Conservation (phyloP, 1,284 basidiomycete species). For the Leccinum angustisporum region DNA sequence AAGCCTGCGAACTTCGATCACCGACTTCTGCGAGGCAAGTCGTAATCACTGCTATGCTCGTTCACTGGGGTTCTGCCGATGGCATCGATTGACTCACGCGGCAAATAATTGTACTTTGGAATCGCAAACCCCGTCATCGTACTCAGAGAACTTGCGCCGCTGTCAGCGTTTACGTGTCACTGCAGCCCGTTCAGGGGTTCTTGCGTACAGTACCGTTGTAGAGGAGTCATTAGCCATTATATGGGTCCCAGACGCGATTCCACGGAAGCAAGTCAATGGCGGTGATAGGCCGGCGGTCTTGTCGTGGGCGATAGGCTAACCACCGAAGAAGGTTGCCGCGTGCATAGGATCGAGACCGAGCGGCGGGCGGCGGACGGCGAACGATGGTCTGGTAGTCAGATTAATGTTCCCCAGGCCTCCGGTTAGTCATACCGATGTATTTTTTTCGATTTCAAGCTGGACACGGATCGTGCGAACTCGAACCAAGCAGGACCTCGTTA, state of each 20-base stretch:
- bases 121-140: constrained; percentile 23
- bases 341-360: constrained; percentile 22
- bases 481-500: constrained; percentile 6
- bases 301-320: constrained; percentile 16
- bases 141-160: constrained; percentile 24
- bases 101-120: constrained; percentile 17
- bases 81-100: constrained; percentile 33
- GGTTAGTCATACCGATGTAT: constrained; percentile 11
- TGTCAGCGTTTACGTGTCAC: constrained; percentile 35
- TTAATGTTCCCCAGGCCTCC: constrained; percentile 6
- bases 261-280: constrained; percentile 24
- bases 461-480: constrained; percentile 11
- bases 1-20: constrained; percentile 19
- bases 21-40: constrained; percentile 17
- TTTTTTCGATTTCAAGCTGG: constrained; percentile 13
- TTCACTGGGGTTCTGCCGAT: constrained; percentile 27
- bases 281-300: constrained; percentile 27
- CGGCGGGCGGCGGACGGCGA: constrained; percentile 1
- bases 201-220: constrained; percentile 10
- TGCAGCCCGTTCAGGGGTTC: constrained; percentile 5
- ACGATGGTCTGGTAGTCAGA: constrained; percentile 2
- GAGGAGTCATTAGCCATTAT: constrained; percentile 10
- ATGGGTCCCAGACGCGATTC: constrained; percentile 19
- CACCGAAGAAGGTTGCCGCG: constrained; percentile 24
- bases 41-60: constrained; percentile 17